A percentile compares a stretch with the other conserved stretches of the same genome.
These are phyloP conservation scores for Neurospora pannonica DNA, from an alignment of 495 filamentous ascomycete genomes.

Conservation along the genomic window DNA sequence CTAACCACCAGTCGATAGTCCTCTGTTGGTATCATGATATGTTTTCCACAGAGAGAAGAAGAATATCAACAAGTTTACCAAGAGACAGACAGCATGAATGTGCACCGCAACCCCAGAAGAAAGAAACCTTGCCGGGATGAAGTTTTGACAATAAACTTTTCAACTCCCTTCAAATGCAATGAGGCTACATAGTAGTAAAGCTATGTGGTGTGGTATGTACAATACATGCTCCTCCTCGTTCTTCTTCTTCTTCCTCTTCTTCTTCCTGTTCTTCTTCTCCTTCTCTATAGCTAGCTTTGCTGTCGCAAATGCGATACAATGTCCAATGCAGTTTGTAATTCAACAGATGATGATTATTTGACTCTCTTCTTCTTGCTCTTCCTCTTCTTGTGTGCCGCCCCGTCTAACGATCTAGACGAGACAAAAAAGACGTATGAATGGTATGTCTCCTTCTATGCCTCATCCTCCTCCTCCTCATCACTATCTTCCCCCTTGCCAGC, in stretches of 20 bases:
- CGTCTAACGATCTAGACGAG: too few species aligned
- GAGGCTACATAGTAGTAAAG: neutral
- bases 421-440: neutral
- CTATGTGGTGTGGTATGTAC: neutral
- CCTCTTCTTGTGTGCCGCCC: neutral
- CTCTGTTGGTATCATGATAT: neutral
- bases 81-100: neutral
- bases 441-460: neutral
- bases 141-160: neutral
- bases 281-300: neutral
- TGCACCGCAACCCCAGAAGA: neutral
- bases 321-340: neutral
- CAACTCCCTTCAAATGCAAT: neutral
- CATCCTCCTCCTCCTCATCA: neutral
- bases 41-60: neutral
- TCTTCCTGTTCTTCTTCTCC: too few species aligned
- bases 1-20: neutral
- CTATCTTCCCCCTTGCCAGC: conserved; percentile 9
- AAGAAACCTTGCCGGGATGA: too few species aligned
- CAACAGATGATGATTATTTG: neutral
- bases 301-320: neutral
- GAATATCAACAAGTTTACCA: neutral
- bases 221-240: neutral
- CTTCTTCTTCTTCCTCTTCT: too few species aligned
- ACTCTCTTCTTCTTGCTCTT: neutral